These are phyloP conservation scores for Dryadomyces sulphureus DNA, from an alignment of 2,329 filamentous ascomycete species.

Conservation along the genomic window DNA sequence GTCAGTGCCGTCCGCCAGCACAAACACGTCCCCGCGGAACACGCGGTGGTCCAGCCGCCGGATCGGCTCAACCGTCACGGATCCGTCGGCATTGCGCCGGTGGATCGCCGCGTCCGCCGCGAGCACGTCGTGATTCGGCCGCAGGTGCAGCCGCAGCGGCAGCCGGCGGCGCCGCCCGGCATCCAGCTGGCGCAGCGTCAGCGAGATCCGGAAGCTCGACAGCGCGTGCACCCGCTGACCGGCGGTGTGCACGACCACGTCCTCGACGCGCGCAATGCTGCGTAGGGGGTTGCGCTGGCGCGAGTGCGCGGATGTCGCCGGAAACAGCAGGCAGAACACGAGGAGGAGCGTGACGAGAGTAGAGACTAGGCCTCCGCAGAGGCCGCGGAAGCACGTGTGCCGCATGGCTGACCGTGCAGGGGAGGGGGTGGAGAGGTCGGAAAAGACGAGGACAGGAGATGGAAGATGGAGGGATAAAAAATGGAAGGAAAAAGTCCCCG, in stretches of 20 bases:
- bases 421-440: slow-evolving; percentile 12
- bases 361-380: too few species aligned
- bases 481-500: background rate
- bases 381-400: too few species aligned
- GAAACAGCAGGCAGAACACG: too few species aligned
- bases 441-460: slow-evolving; percentile 1
- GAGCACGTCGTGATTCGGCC: slow-evolving; percentile 86
- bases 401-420: too few species aligned
- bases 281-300: slow-evolving; percentile 61
- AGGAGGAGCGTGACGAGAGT: too few species aligned
- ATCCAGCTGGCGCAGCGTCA: slow-evolving; percentile 48
- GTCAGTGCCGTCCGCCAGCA: slow-evolving; percentile 39
- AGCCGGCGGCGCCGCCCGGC: slow-evolving; percentile 34
- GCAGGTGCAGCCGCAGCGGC: slow-evolving; percentile 62
- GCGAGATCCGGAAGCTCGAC: slow-evolving; percentile 74
- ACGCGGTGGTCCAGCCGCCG: slow-evolving; percentile 63
- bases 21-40: slow-evolving; percentile 66
- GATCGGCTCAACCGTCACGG: slow-evolving; percentile 53
- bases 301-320: slow-evolving; percentile 66
- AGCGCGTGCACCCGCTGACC: slow-evolving; percentile 66
- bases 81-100: slow-evolving; percentile 58
- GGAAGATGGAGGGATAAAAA: slow-evolving; percentile 1
- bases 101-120: slow-evolving; percentile 60
- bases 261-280: slow-evolving; percentile 57
- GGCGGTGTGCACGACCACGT: slow-evolving; percentile 63